Evolutionary conservation across 306 rosid species (phyloP).

Genomic region (Mimosa pudica): DNA sequence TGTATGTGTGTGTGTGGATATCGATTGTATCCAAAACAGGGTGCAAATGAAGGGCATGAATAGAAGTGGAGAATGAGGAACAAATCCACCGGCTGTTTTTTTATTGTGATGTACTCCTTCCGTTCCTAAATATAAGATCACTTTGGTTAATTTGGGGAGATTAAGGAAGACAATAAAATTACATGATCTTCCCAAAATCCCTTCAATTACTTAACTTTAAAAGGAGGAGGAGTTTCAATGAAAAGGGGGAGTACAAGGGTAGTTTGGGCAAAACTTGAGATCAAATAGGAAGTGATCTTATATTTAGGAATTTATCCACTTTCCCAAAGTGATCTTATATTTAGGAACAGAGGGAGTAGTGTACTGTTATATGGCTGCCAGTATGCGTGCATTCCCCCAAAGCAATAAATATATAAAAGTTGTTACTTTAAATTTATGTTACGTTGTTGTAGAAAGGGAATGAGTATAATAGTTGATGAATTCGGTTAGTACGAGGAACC

Average conservation of each 20-base stretch:
- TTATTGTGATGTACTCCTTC: constrained; percentile 34
- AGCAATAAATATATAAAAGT: background rate
- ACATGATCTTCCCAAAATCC: no score
- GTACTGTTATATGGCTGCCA: constrained; percentile 55
- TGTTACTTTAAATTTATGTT: background rate
- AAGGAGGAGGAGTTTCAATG: no score
- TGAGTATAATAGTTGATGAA: background rate
- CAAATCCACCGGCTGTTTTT: constrained; percentile 13
- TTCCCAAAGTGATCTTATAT: no score
- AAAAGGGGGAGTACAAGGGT: no score
- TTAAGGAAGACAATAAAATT: no score
- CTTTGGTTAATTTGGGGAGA: no score
- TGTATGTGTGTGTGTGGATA: background rate
- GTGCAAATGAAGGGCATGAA: constrained; percentile 28
- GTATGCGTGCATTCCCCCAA: constrained; percentile 17
- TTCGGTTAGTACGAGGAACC: background rate
- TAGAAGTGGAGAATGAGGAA: constrained; percentile 49
- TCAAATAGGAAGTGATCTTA: no score
- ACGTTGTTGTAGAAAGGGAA: background rate
- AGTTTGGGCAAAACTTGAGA: no score
- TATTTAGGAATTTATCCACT: no score
- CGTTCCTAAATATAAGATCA: no score
- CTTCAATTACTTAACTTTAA: no score
- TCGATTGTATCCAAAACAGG: constrained; percentile 26
- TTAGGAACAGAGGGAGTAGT: background rate